A percentile compares a stretch with the other conserved stretches of the same genome.
Evolutionary conservation across 208 protist species (phyloP).

Genomic region (Herpetomonas samuelpessoai): DNA sequence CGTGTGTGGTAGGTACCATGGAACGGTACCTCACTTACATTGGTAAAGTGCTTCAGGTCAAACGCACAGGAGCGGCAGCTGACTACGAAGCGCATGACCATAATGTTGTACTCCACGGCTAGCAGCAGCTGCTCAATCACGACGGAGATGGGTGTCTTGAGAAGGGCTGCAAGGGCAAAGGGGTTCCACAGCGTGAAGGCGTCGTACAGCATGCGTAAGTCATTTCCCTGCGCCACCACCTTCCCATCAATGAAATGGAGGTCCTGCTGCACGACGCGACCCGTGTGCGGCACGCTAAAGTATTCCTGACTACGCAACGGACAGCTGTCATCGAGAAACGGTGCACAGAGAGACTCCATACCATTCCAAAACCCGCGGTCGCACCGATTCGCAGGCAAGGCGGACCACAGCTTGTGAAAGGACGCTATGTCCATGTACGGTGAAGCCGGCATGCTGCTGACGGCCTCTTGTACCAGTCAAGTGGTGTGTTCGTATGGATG

Average conservation of each 20-base stretch:
- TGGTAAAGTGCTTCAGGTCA: slow-evolving; percentile 54
- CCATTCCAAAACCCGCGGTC: slow-evolving; percentile 67
- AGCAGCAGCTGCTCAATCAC: slow-evolving; percentile 81
- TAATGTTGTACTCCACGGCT: slow-evolving; percentile 52
- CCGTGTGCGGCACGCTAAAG: slow-evolving; percentile 34
- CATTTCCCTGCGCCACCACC: slow-evolving; percentile 42
- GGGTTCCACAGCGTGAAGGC: slow-evolving; percentile 80
- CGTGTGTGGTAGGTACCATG: slow-evolving; percentile 54
- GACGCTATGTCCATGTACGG: slow-evolving; percentile 20
- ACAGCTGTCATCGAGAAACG: slow-evolving; percentile 34
- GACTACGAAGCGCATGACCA: slow-evolving; percentile 66
- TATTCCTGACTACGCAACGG: slow-evolving; percentile 56
- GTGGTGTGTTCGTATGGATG: background rate
- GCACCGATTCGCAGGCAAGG: slow-evolving; percentile 39
- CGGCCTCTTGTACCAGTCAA: background rate
- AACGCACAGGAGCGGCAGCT: slow-evolving; percentile 72
- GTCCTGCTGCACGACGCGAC: slow-evolving; percentile 31
- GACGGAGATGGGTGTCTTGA: slow-evolving; percentile 43
- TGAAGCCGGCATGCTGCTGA: background rate
- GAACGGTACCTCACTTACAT: slow-evolving; percentile 66
- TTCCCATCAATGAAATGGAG: slow-evolving; percentile 23
- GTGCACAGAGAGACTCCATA: slow-evolving; percentile 51
- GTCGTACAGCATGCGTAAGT: slow-evolving; percentile 47
- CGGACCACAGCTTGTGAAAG: slow-evolving; percentile 45
- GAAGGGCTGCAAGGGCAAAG: slow-evolving; percentile 39